Conservation (phyloP, 2,329 filamentous ascomycete species). For the Monosporascus ibericus region DNA sequence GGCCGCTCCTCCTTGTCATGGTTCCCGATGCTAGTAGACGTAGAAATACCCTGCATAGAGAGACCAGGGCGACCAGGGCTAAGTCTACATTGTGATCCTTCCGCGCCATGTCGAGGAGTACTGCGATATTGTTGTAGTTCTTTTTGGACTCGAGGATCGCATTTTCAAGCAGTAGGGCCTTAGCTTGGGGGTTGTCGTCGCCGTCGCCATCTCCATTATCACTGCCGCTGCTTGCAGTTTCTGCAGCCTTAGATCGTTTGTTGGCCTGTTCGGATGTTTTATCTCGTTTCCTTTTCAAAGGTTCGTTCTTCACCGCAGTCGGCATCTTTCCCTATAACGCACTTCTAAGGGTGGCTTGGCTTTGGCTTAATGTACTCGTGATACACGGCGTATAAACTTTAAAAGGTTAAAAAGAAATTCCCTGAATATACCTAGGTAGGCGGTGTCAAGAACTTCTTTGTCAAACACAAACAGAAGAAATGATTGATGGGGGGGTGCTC, state of each 20-base stretch:
- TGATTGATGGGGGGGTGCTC: no score
- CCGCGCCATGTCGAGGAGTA: constrained; percentile 57
- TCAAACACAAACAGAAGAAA: no score
- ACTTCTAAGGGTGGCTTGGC: no score
- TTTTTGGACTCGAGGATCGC: constrained; percentile 80
- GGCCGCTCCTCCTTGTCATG: constrained; percentile 58
- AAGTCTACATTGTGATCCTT: constrained; percentile 46
- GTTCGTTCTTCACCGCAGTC: constrained; percentile 18
- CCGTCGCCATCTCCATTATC: constrained; percentile 33
- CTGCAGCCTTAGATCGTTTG: constrained; percentile 46
- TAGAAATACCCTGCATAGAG: constrained; percentile 81
- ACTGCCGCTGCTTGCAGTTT: constrained; percentile 37
- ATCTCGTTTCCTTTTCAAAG: constrained; percentile 48
- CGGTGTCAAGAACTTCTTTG: neutral
- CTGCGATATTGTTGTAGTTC: constrained; percentile 85
- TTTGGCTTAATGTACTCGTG: no score
- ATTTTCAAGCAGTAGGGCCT: constrained; percentile 70
- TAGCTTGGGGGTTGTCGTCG: constrained; percentile 49
- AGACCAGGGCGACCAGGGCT: constrained; percentile 65
- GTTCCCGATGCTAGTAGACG: constrained; percentile 70
- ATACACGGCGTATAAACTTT: no score
- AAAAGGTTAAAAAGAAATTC: neutral
- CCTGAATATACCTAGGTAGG: neutral
- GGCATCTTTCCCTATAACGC: constrained; percentile 19
- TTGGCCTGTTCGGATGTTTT: constrained; percentile 36